Base-by-base conservation (phyloP, 2,329 filamentous ascomycete genomes). In the Sclerotinia nivalis region DNA sequence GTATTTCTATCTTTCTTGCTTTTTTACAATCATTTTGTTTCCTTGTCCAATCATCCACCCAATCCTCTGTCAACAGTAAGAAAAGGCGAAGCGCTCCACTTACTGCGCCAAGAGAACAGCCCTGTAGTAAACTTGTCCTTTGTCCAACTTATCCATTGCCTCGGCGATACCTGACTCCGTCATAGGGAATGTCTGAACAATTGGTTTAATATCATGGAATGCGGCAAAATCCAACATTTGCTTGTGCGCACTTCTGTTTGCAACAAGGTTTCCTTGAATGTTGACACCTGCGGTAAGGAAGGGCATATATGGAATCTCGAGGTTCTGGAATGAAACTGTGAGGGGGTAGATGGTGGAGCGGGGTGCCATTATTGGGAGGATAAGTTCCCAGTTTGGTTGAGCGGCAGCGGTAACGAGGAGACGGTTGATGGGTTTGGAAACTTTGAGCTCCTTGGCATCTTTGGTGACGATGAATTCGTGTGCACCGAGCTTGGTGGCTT, bases 301-400 rank as follows among this genome's bases (percentile, higher is more conserved):
- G 15, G 56, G 58, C 71, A 74, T 74, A n/a, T 73, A 72, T 31
- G 74, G 75, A 13, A 76, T 70, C 43, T 69, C 69, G 15, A 77
- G 67, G 37, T 74, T 71, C n/a, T 69, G 56, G 0, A 66, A 67
- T 1, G 89, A 88, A 1, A 86, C 84, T 22, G 88, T 89, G 55
- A 93, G 83, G 77, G 90, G 88, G 70, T 89, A 84, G 73, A 91
- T 87, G 10, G 81, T 82, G 2, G 89, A 89, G 62, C 86, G 83
- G 1, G 73, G 71, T 22, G 70, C 71, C 49, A 75, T 49, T 34
- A 74, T 70, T 6, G 69, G 54, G 6, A 60, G 15, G 49, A 71
- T 72, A 7, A 68, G 60, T 22, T 69, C 34, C 74, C 72, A 76
- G n/a, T 74, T 61, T 43, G 74, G 74, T 70, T 69, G 69, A 15